These are phyloP conservation scores for Gaeumannomyces tritici DNA, from an alignment of 2,329 filamentous ascomycete genomes.

Conservation along the genomic window DNA sequence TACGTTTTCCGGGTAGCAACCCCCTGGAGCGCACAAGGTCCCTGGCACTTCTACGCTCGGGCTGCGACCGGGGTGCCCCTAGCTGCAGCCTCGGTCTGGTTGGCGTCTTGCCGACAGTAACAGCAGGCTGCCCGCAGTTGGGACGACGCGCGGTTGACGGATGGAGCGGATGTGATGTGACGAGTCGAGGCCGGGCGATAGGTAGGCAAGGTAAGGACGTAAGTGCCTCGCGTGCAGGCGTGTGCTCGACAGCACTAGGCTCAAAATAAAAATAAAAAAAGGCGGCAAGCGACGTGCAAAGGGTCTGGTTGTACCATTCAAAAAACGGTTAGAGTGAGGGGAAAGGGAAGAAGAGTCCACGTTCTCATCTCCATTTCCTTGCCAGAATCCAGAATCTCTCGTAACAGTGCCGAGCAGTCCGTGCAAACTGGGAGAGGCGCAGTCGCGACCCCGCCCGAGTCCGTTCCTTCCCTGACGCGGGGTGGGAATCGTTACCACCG, in stretches of 20 bases:
- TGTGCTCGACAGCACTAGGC: no score
- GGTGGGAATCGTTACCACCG: neutral
- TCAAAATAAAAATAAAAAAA: no score
- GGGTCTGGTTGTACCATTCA: neutral
- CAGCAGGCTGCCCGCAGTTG: neutral
- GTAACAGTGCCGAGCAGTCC: neutral
- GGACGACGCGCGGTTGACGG: neutral
- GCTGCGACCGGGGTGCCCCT: neutral
- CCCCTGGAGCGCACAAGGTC: no score
- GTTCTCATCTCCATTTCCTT: neutral
- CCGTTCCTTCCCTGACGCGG: neutral
- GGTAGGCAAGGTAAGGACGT: no score
- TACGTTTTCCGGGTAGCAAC: neutral
- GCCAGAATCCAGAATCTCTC: neutral
- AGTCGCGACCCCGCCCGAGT: neutral
- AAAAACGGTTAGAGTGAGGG: neutral
- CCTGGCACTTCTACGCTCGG: neutral
- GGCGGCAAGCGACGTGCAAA: neutral
- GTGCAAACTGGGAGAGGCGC: neutral
- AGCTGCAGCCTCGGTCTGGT: neutral
- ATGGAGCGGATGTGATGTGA: no score
- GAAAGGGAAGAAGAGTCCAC: neutral
- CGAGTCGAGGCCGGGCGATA: no score
- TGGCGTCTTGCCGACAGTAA: no score
- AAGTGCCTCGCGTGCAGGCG: no score